Evolutionary conservation across 1,284 basidiomycete genomes (phyloP).

Genomic region (Tilletia indica): DNA sequence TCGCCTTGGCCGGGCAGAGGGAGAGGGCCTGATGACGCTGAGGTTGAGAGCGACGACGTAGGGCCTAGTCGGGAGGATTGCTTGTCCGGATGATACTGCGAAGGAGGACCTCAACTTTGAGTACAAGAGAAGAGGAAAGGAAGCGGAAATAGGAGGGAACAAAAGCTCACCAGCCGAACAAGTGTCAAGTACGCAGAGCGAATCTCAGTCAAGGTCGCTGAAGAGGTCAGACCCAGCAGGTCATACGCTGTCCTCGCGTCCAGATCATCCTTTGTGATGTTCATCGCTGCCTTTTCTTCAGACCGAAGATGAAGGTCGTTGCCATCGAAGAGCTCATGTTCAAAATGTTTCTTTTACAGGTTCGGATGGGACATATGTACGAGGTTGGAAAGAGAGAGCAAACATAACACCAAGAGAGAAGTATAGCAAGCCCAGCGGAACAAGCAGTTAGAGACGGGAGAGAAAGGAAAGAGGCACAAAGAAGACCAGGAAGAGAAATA

Average conservation of each 20-base stretch:
- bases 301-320: too few relatives aligned
- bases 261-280: slow-evolving; percentile 2
- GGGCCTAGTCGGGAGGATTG: background rate
- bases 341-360: too few relatives aligned
- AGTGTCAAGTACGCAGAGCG: background rate
- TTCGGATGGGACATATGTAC: too few relatives aligned
- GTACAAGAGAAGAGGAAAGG: background rate
- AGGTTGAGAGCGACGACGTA: background rate
- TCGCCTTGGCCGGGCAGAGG: background rate
- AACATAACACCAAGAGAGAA: too few relatives aligned
- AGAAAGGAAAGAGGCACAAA: too few relatives aligned
- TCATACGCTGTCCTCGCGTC: slow-evolving; percentile 4
- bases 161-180: background rate
- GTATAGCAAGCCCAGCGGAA: too few relatives aligned
- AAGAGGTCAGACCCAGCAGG: background rate
- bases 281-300: background rate
- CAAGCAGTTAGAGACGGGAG: too few relatives aligned
- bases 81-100: slow-evolving; percentile 14
- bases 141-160: background rate
- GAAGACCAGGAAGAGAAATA: too few relatives aligned
- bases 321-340: too few relatives aligned
- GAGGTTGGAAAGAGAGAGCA: too few relatives aligned
- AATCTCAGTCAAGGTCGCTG: background rate
- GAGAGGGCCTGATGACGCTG: background rate
- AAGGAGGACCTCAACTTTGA: background rate